Percentiles rank a stretch among this genome's conserved stretches.
Conservation (phyloP, 495 filamentous ascomycete species). For the Parachaetomium inaequale region DNA sequence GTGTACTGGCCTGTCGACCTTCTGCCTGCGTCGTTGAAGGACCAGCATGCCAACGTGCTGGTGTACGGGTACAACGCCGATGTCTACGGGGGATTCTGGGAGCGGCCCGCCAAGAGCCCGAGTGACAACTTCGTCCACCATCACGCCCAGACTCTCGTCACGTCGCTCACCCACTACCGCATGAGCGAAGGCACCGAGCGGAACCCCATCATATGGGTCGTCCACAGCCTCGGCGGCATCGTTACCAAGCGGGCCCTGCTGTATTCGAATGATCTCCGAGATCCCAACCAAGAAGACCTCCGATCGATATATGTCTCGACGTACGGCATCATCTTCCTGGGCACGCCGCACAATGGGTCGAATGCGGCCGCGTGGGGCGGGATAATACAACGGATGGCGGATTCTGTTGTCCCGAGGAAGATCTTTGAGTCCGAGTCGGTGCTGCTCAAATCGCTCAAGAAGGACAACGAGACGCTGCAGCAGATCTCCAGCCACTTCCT, state of each 20-base stretch:
- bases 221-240: conserved; percentile 78
- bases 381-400: conserved; percentile 69
- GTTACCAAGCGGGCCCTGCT: conserved; percentile 64
- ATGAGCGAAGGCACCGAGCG: conserved; percentile 54
- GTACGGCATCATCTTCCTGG: conserved; percentile 80
- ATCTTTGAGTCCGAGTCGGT: conserved; percentile 67
- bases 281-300: conserved; percentile 65
- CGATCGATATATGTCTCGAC: conserved; percentile 80
- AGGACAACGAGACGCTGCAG: conserved; percentile 75
- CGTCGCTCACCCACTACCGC: conserved; percentile 47
- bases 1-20: conserved; percentile 77
- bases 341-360: conserved; percentile 81
- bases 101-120: conserved; percentile 41
- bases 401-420: conserved; percentile 63
- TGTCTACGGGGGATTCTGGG: conserved; percentile 56
- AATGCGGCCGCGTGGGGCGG: conserved; percentile 74
- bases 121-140: conserved; percentile 73
- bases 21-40: conserved; percentile 60
- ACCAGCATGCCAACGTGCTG: conserved; percentile 64
- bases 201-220: conserved; percentile 82
- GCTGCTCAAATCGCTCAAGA: conserved; percentile 67
- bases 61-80: conserved; percentile 85
- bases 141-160: conserved; percentile 78
- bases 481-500: conserved; percentile 76
- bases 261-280: conserved; percentile 60